Conservation (phyloP, 306 rosid genomes). For the Heteromeles arbutifolia region DNA sequence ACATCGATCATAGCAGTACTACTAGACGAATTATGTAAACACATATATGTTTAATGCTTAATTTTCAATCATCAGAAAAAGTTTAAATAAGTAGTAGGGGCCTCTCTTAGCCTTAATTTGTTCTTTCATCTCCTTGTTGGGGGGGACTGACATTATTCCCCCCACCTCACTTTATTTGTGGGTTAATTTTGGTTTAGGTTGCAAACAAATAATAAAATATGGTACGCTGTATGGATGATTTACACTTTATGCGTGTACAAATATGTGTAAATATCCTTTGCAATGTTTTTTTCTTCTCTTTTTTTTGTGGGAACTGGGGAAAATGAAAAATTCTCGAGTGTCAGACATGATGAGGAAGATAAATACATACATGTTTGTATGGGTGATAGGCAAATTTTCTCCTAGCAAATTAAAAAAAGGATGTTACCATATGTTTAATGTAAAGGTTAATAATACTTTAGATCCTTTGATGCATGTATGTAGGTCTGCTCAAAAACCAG, state of each 20-base stretch:
- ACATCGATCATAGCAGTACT: neutral
- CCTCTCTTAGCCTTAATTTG: neutral
- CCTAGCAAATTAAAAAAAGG: too few species aligned
- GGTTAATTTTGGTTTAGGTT: neutral
- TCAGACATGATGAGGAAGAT: too few species aligned
- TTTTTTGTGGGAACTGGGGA: neutral
- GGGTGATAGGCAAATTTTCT: too few species aligned
- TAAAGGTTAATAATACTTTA: neutral
- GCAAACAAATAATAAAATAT: neutral
- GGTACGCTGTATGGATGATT: neutral
- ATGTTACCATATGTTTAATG: neutral
- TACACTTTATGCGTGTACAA: neutral
- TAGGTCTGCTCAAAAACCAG: neutral
- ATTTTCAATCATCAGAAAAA: neutral
- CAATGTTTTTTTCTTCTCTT: neutral
- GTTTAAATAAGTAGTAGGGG: neutral
- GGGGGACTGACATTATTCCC: neutral
- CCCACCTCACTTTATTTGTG: neutral
- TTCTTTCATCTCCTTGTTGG: conserved; percentile 1
- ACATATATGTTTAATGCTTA: neutral
- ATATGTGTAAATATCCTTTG: neutral
- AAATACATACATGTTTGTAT: too few species aligned
- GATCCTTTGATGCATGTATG: neutral
- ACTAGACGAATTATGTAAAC: neutral
- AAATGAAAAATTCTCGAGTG: neutral